Percentiles rank a stretch among this genome's conserved stretches.
These are phyloP conservation scores for Primulina huaijiensis DNA, from an alignment of 257 asterid species.

Conservation along the genomic window DNA sequence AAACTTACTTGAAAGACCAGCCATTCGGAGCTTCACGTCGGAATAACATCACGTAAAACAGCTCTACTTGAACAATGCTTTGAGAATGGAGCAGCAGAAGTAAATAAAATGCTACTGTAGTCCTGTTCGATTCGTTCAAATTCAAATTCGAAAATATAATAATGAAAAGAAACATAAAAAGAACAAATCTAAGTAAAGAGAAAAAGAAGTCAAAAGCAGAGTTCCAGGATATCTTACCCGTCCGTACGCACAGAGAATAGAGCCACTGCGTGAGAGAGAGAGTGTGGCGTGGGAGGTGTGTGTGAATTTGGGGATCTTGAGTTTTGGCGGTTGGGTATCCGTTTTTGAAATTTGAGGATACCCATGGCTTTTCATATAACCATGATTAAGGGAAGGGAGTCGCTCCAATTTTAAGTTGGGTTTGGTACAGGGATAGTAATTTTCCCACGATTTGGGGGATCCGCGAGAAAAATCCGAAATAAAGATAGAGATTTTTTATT, in stretches of 20 bases:
- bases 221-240: constrained; percentile 45
- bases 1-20: constrained; percentile 20
- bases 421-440: too few relatives aligned
- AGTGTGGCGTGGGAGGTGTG: not conserved
- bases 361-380: not conserved
- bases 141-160: constrained; percentile 30
- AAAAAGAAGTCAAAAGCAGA: constrained; percentile 31
- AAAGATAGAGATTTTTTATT: too few relatives aligned
- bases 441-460: too few relatives aligned
- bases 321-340: constrained; percentile 55
- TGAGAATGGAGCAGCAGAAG: constrained; percentile 41
- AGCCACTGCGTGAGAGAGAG: constrained; percentile 22
- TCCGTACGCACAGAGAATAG: constrained; percentile 25
- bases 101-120: not conserved
- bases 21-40: constrained; percentile 9
- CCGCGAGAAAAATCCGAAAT: too few relatives aligned
- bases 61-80: constrained; percentile 28
- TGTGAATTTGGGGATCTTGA: constrained; percentile 9
- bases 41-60: constrained; percentile 8
- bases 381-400: too few relatives aligned
- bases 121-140: constrained; percentile 24
- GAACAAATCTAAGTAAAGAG: constrained; percentile 32
- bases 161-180: constrained; percentile 28
- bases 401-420: too few relatives aligned
- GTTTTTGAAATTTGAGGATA: constrained; percentile 43